These are phyloP conservation scores for Fagopyrum tataricum DNA, from an alignment of 148 eudicot species.

Conservation along the genomic window DNA sequence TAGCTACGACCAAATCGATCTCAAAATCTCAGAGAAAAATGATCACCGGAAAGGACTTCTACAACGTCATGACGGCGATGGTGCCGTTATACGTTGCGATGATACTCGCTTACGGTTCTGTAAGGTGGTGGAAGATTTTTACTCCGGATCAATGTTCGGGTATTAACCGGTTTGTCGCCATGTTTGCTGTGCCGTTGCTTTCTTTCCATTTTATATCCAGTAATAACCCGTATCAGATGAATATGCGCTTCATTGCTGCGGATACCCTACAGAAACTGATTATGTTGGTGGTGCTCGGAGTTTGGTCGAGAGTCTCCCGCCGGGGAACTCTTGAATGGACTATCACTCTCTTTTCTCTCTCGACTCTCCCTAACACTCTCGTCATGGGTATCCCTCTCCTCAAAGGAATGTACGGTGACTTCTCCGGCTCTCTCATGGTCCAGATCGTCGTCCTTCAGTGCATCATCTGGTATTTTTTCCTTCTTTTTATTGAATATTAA, in stretches of 20 bases:
- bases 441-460: conserved; percentile 90
- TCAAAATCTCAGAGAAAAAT: conserved; percentile 23
- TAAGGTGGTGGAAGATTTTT: conserved; percentile 96
- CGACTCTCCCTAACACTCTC: conserved; percentile 86
- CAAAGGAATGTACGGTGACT: conserved; percentile 88
- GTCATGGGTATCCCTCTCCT: conserved; percentile 94
- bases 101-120: conserved; percentile 87
- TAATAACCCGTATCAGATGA: conserved; percentile 79
- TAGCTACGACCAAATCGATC: too few relatives aligned
- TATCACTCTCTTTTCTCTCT: conserved; percentile 72
- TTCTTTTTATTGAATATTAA: neutral
- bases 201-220: conserved; percentile 85
- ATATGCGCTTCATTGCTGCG: conserved; percentile 73
- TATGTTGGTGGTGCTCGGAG: conserved; percentile 35
- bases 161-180: conserved; percentile 79
- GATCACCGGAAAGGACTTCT: conserved; percentile 66
- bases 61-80: conserved; percentile 93
- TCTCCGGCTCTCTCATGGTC: conserved; percentile 82
- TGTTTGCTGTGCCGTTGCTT: conserved; percentile 81
- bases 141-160: conserved; percentile 91
- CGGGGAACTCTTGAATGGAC: conserved; percentile 80
- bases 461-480: conserved; percentile 48
- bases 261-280: conserved; percentile 78
- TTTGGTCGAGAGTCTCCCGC: conserved; percentile 51
- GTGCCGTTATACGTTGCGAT: conserved; percentile 93